These are phyloP conservation scores for Populus deltoides DNA, from an alignment of 345 rosid species.

Conservation along the genomic window DNA sequence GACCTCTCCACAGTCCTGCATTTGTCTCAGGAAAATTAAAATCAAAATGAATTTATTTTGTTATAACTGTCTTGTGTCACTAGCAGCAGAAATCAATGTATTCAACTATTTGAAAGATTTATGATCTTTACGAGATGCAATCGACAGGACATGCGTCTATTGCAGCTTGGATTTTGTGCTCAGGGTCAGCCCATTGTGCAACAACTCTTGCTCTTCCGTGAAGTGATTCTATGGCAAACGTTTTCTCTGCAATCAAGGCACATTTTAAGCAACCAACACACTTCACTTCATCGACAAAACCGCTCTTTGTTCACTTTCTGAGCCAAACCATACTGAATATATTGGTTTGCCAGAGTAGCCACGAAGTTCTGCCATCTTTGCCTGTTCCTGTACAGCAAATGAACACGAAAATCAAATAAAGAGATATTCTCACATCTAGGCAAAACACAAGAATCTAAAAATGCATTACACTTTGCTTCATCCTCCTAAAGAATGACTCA, in stretches of 20 bases:
- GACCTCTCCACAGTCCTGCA: conserved; percentile 72
- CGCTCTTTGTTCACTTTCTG: conserved; percentile 72
- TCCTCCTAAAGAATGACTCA: too few species aligned
- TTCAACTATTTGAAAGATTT: background rate
- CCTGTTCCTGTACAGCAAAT: conserved; percentile 53
- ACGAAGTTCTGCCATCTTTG: conserved; percentile 59
- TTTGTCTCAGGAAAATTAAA: background rate
- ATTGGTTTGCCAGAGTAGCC: conserved; percentile 77
- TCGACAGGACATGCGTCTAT: conserved; percentile 80
- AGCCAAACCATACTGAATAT: conserved; percentile 74
- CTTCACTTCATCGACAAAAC: conserved; percentile 85
- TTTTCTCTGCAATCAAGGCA: conserved; percentile 72
- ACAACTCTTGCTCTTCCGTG: conserved; percentile 89
- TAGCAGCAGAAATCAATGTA: background rate
- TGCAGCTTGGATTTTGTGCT: conserved; percentile 63
- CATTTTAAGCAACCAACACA: conserved; percentile 93
- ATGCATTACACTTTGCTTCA: too few species aligned
- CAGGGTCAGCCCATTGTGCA: conserved; percentile 95
- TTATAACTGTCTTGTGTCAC: background rate
- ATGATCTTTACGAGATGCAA: conserved; percentile 67
- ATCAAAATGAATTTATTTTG: background rate
- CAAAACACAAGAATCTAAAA: too few species aligned
- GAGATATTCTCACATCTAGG: too few species aligned
- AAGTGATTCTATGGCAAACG: conserved; percentile 72
- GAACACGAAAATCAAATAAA: background rate